Conservation (phyloP, 1,284 basidiomycete genomes). For the Irpex sp. region DNA sequence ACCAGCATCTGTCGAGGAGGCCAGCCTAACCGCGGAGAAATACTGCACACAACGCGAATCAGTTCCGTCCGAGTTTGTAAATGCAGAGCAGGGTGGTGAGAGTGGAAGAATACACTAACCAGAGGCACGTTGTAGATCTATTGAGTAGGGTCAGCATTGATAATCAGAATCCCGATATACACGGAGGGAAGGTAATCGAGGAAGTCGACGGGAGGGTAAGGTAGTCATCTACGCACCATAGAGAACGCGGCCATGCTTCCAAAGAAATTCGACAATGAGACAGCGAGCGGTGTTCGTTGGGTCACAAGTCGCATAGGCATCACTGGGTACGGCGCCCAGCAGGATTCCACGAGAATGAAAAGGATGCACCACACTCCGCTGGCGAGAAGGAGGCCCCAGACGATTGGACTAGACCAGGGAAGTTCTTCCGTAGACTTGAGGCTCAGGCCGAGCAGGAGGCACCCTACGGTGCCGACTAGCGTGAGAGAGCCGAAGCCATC, state of each 20-base stretch:
- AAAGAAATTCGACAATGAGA: conserved; percentile 79
- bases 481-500: conserved; percentile 82
- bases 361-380: conserved; percentile 50
- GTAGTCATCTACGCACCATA: conserved; percentile 49
- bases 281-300: conserved; percentile 73
- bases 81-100: background rate
- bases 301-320: conserved; percentile 80
- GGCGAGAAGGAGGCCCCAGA: conserved; percentile 60
- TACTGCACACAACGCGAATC: conserved; percentile 40
- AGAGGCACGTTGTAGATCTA: conserved; percentile 86
- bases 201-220: background rate
- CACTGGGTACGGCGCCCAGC: conserved; percentile 75
- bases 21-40: conserved; percentile 82
- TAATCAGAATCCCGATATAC: conserved; percentile 8
- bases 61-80: background rate
- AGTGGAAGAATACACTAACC: conserved; percentile 35
- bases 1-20: conserved; percentile 72
- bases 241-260: conserved; percentile 76
- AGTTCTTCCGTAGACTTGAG: conserved; percentile 81
- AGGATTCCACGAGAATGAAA: conserved; percentile 75
- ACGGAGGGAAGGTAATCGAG: background rate
- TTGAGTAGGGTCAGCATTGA: conserved; percentile 5
- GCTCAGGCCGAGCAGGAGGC: conserved; percentile 73
- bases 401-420: conserved; percentile 69
- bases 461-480: conserved; percentile 72